Evolutionary conservation across 352 stramenopile species (phyloP), one percentile per base, ranked within the genome.

Genomic region (Globisporangium yorkense): DNA sequence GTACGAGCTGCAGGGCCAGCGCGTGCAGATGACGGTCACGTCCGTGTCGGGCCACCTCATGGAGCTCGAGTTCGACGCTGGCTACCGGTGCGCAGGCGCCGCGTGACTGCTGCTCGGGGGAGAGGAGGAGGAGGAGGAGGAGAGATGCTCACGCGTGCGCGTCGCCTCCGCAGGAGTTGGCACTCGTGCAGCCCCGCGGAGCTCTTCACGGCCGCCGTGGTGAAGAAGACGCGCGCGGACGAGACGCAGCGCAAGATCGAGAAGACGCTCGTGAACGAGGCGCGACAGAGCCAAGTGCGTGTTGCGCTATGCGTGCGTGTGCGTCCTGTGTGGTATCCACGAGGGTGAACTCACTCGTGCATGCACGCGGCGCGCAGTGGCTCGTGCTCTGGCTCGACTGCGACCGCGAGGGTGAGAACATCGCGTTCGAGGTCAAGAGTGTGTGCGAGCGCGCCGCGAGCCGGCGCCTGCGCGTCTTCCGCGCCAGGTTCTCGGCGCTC

Each of bases 351-450:
- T 40, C 20, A 51, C 39, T 66, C 10, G 61, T 57, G 13, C 33
- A 52, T 52, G 56, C 56, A 39, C 52, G 10, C 39, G 45, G 5
- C 18, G 40, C 54, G 2, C 51, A 96, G 87, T 94, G 84, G 78
- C 83, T 99, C 1, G 79, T 98, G 35, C 72, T 99, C 35, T 99
- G 98, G 98, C 74, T 99, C 24, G 98, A 99, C 93, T 99, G 97
- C 65, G 98, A 99, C 91, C 90, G 96, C 29, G 98, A 99, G 70
- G 97, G 98, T n/a, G 97, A 99, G 70, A 98, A 98, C 54, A 99
- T 99, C 66, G 96, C 90, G 13, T 98, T 98, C 67, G 97, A 99
- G 70, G 89, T 98, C 33, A 96, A 97, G 43, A 49, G 74, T 35
- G 74, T 98, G 7, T 98, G 92, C 56, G 75, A 86, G 44, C 77